Base-by-base conservation (phyloP, 192 early-diverging fungal genomes). In the Thamnidium elegans region DNA sequence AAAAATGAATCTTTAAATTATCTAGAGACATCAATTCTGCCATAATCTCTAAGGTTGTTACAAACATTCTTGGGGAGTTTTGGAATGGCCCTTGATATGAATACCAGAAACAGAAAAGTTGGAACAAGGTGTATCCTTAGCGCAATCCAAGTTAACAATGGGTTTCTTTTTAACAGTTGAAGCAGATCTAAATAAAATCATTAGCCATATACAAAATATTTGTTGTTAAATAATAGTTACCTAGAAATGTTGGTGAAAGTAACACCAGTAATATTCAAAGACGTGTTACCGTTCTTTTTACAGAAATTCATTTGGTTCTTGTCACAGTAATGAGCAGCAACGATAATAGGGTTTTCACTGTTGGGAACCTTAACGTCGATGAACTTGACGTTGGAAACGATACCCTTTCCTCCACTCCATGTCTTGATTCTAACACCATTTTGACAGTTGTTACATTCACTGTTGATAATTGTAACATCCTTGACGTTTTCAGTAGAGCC, bases 361-460 rank as follows among this genome's bases (percentile, higher is more conserved):
- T 55, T 56, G 8, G 50, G 48, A 17, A 83, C 53, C 6, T 58
- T 66, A 59, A 78, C 77, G 32, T 83, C 66, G 19, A 62, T 20
- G 65, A 78, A 83, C 32, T 67, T 72, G 50, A 83, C 62, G 53
- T 81, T 76, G 53, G 64, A 63, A 47, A 83, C 81, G 48, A 62
- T 68, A 32, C 74, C 74, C 43, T 53, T 81, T 17, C 71, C 81
- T 50, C 72, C 66, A 43, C 63, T 55, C 44, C 70, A 68, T 6
- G 81, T 75, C 68, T 83, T 83, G 75, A 83, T 79, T 50, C 81
- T 79, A 42, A 83, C 74, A 58, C 70, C 78, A 17, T 79, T 77
- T 34, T 66, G 64, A 26, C 68, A 71, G 55, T 72, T 70, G 34
- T 31, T 63, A 42, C 76, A 61, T 5, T 58, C 71, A 47, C 51